A percentile compares a stretch with the other conserved stretches of the same genome.
Conservation (phyloP, 2,329 filamentous ascomycete species). For the Dothistroma septosporum region DNA sequence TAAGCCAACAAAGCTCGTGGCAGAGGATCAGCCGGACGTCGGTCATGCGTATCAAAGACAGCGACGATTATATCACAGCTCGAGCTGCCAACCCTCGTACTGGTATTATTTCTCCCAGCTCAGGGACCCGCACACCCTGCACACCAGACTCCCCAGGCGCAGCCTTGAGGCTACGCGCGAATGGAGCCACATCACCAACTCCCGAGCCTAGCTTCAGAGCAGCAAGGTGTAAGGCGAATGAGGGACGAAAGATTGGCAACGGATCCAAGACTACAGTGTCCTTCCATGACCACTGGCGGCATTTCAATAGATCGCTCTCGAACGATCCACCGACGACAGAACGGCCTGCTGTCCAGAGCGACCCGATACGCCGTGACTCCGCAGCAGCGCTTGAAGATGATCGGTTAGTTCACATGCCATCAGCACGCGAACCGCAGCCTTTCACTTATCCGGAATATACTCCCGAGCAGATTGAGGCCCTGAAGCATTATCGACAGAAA, state of each 20-base stretch:
- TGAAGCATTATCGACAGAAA: slow-evolving; percentile 31
- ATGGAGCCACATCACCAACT: slow-evolving; percentile 20
- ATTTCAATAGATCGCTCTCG: not conserved
- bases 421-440: slow-evolving; percentile 34
- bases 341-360: not conserved
- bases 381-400: slow-evolving; percentile 17
- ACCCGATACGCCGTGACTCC: not conserved
- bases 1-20: slow-evolving; percentile 1
- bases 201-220: slow-evolving; percentile 14
- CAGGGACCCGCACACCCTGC: slow-evolving; percentile 25
- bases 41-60: slow-evolving; percentile 34
- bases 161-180: slow-evolving; percentile 25
- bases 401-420: slow-evolving; percentile 34
- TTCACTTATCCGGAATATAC: slow-evolving; percentile 30
- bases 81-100: slow-evolving; percentile 34
- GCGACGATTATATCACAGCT: slow-evolving; percentile 36
- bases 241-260: slow-evolving; percentile 27
- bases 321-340: not conserved
- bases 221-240: slow-evolving; percentile 23
- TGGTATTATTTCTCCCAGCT: slow-evolving; percentile 33
- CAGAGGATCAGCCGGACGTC: slow-evolving; percentile 7
- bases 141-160: slow-evolving; percentile 31
- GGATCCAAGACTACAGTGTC: not conserved
- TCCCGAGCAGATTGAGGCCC: slow-evolving; percentile 30
- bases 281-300: not conserved